phyloP scores from a whole-genome alignment of 169 alveolate genomes.

The Eimeria brunetti region DNA sequence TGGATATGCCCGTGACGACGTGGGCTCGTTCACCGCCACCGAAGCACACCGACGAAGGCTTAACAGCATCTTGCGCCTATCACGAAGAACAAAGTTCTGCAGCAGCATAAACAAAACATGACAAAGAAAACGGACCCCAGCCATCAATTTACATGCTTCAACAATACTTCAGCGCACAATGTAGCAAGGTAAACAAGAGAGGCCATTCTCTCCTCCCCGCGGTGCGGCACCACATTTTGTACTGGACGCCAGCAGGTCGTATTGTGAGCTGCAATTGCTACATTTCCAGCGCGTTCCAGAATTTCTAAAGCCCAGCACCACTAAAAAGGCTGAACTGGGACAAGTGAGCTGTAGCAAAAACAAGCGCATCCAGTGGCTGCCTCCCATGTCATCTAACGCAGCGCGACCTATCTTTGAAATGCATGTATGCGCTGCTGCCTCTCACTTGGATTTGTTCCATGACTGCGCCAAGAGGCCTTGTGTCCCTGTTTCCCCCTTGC shows the following conservation, averaged over 20 bases:
- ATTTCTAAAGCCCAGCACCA: background rate
- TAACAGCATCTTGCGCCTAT: constrained; percentile 38
- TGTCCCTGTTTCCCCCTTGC: background rate
- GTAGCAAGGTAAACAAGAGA: background rate
- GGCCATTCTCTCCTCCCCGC: background rate
- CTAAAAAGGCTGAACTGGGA: background rate
- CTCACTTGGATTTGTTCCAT: constrained; percentile 58
- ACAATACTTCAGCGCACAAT: background rate
- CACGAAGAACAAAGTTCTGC: constrained; percentile 65
- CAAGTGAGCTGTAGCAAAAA: background rate
- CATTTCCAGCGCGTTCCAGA: background rate
- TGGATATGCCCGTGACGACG: background rate
- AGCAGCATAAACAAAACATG: background rate
- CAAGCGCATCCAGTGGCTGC: background rate
- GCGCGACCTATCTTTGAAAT: background rate
- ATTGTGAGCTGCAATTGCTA: background rate
- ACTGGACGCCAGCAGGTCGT: background rate
- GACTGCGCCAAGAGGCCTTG: constrained; percentile 54
- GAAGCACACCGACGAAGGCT: constrained; percentile 72
- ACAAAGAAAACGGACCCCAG: background rate
- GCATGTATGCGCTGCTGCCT: background rate
- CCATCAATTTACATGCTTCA: background rate
- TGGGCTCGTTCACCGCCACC: constrained; percentile 56
- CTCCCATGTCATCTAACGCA: background rate
- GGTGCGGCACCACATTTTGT: background rate